Conservation (phyloP, 2,329 filamentous ascomycete species). For the Periconia sp. region DNA sequence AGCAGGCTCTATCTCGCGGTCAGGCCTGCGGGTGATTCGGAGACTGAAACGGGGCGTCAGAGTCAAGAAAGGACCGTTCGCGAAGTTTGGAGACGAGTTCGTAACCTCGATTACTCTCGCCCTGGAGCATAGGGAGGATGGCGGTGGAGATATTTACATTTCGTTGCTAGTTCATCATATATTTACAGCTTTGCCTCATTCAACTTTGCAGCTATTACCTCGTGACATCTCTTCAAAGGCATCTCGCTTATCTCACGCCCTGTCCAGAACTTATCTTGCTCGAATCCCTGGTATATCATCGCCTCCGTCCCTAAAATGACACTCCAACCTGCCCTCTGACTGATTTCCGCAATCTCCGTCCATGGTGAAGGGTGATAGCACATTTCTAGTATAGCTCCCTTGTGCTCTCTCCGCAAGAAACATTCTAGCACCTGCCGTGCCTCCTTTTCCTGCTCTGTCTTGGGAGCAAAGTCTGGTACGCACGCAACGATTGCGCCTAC, state of each 20-base stretch:
- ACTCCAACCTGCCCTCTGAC: slow-evolving; percentile 69
- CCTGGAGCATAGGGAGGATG: slow-evolving; percentile 58
- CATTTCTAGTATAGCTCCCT: slow-evolving; percentile 79
- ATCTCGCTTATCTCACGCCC: slow-evolving; percentile 64
- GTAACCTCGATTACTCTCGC: slow-evolving; percentile 68
- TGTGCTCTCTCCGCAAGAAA: slow-evolving; percentile 57
- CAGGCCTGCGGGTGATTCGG: slow-evolving; percentile 68
- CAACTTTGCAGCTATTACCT: slow-evolving; percentile 52
- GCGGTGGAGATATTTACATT: background rate
- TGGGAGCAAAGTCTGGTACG: slow-evolving; percentile 77
- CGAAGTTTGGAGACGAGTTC: slow-evolving; percentile 75
- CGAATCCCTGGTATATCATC: slow-evolving; percentile 77
- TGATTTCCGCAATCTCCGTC: slow-evolving; percentile 69
- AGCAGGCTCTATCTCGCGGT: slow-evolving; percentile 75
- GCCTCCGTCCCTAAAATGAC: slow-evolving; percentile 79
- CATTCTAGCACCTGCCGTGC: slow-evolving; percentile 63
- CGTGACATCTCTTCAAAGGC: slow-evolving; percentile 66
- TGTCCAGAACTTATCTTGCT: slow-evolving; percentile 70
- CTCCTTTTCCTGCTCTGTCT: slow-evolving; percentile 65
- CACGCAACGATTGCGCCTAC: slow-evolving; percentile 75
- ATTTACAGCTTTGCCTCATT: slow-evolving; percentile 18
- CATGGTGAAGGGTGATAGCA: slow-evolving; percentile 75
- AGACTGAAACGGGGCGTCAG: slow-evolving; percentile 67
- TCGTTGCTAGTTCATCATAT: background rate
- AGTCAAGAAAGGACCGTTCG: slow-evolving; percentile 73